Evolutionary conservation across 495 filamentous ascomycete species (phyloP).

Genomic region (Paragyromitra xinjiangensis): DNA sequence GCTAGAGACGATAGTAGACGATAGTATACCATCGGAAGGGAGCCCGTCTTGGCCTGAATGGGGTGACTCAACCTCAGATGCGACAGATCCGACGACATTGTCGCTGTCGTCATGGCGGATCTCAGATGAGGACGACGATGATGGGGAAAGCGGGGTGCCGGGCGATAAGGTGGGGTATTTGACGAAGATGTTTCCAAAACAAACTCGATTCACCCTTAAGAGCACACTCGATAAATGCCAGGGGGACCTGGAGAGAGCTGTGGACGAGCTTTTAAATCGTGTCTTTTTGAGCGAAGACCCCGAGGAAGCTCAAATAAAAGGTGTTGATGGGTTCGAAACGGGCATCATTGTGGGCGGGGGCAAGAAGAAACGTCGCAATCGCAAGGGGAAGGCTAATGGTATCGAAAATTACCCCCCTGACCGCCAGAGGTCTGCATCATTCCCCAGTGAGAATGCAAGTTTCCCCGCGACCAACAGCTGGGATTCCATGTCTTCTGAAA

Average conservation of each 20-base stretch:
- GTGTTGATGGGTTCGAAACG: slow-evolving; percentile 79
- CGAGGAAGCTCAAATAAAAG: slow-evolving; percentile 66
- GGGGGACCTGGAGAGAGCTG: slow-evolving; percentile 70
- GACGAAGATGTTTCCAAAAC: slow-evolving; percentile 72
- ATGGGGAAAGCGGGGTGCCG: slow-evolving; percentile 13
- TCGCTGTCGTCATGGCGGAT: slow-evolving; percentile 43
- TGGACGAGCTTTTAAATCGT: slow-evolving; percentile 83
- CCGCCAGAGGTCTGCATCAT: slow-evolving; percentile 16
- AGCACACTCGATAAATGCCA: slow-evolving; percentile 71
- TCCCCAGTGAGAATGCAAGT: slow-evolving; percentile 51
- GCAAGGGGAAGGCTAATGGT: slow-evolving; percentile 42
- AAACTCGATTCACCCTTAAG: slow-evolving; percentile 70
- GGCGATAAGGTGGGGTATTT: slow-evolving; percentile 67
- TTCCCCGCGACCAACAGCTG: slow-evolving; percentile 58
- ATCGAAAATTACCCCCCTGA: slow-evolving; percentile 12
- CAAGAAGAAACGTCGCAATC: slow-evolving; percentile 63
- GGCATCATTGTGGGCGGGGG: slow-evolving; percentile 61
- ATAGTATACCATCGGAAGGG: slow-evolving; percentile 25
- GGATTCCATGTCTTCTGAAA: slow-evolving; percentile 47
- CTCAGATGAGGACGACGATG: slow-evolving; percentile 41
- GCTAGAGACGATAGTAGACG: slow-evolving; percentile 46
- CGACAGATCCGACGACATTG: slow-evolving; percentile 49
- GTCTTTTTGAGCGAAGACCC: slow-evolving; percentile 72
- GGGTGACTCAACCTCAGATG: slow-evolving; percentile 36
- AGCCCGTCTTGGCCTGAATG: slow-evolving; percentile 45